Conservation (phyloP, 257 asterid species). For the Solanum raphanifolium region DNA sequence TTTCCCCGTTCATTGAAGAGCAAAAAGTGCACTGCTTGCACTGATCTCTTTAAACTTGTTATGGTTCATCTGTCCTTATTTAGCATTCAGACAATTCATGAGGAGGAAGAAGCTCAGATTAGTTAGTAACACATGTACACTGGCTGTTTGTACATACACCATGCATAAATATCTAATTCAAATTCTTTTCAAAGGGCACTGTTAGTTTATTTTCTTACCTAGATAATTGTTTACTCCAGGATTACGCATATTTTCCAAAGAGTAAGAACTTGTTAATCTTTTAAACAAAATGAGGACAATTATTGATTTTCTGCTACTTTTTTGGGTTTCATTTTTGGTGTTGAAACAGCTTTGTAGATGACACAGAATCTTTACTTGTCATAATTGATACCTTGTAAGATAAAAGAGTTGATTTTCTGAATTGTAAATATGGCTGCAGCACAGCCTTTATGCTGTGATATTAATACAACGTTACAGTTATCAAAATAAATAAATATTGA, state of each 20-base stretch:
- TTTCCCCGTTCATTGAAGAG: background rate
- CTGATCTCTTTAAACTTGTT: background rate
- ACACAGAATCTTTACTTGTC: background rate
- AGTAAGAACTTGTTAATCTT: background rate
- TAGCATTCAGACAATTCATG: background rate
- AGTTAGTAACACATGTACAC: background rate
- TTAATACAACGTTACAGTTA: background rate
- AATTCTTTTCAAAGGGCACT: background rate
- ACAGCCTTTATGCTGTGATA: background rate
- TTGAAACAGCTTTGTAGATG: background rate
- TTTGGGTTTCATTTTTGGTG: background rate
- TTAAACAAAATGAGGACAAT: background rate
- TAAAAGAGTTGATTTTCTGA: background rate
- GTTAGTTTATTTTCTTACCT: background rate
- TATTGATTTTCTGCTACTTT: background rate
- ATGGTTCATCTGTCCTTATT: background rate
- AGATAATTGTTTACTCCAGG: background rate
- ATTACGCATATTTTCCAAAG: background rate
- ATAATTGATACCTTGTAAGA: background rate
- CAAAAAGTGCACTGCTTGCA: background rate
- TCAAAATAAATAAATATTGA: background rate
- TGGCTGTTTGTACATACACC: background rate
- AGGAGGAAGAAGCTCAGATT: background rate
- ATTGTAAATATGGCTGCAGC: background rate
- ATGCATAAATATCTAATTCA: background rate